Base-by-base conservation (phyloP, 208 protist genomes). In the Leptomonas seymouri region DNA sequence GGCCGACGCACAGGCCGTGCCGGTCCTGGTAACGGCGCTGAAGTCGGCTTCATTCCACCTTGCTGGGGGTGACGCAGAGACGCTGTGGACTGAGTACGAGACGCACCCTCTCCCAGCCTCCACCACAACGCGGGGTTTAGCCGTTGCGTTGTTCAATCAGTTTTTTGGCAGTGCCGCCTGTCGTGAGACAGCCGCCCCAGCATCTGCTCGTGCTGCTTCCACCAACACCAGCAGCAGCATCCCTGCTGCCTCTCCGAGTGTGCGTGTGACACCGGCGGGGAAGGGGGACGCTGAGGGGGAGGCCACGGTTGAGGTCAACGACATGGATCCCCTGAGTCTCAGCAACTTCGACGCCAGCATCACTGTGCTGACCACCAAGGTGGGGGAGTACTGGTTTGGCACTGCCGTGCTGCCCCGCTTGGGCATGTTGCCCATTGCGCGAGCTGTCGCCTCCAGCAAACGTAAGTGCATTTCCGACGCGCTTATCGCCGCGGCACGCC, bases 41-140 rank as follows among this genome's bases (percentile, higher is more conserved):
- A 82, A 83, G 48, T 80, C 82, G 4, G 89, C 92, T 21, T 91
- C 86, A 0, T 71, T 74, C 30, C 82, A 86, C 44, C 64, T 95
- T 27, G 79, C 76, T 23, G 86, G 84, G n/a, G 74, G 62, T 15
- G 81, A 87, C 18, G 87, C 79, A 1, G 86, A 93, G 77, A 76
- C 82, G 72, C 64, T 97, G 30, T 97, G 87, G 89, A 86, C 78
- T 11, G 89, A 94, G 68, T 97, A 87, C 67, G 92, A 94, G 69
- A 90, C 86, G 11, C 80, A 93, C 63, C 60, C 78, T 1, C 50
- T 76, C 11, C 83, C 86, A 2, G 49, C 78, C 42, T 45, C 85
- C 14, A 45, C 34, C 30, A 76, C 78, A 0, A 44, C 70, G 5
- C 71, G 80, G 9, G 84, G 87, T 50, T 71, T 97, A 50, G 55